Base-by-base conservation (phyloP, 2,329 filamentous ascomycete species). In the Emericellopsis cladophorae region DNA sequence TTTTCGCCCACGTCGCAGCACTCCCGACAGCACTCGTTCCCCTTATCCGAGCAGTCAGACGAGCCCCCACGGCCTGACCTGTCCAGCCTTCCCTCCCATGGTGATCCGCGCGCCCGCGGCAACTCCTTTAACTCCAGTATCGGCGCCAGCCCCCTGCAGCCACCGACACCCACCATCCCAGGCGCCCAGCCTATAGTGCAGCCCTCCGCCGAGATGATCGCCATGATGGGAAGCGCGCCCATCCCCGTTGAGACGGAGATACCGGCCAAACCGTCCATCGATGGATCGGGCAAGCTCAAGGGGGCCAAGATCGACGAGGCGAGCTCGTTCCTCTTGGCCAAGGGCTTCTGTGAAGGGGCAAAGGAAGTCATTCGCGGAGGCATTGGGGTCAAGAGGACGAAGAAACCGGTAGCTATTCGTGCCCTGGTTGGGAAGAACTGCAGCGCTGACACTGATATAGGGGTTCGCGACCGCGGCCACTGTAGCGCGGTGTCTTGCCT, bases 341-440 rank as follows among this genome's bases (percentile, higher is more conserved):
- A 71, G 41, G 72, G 71, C 2, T 74, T 76, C 47, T 77, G 73
- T 35, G 63, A 67, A 16, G 72, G 72, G 1, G 72, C 72, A 7
- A 66, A 65, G 37, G 68, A 72, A 14, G 64, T 68, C 2, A 53
- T 67, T 23, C 58, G 59, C 31, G 72, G 72, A 1, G 65, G 64
- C 3, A 52, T 64, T 4, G 72, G 71, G 7, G 62, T 75, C 37
- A 70, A 65, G 49, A 70, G 65, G 47, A 62, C 66, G 4, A 68
- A 67, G 49, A 68, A 70, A 44, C 62, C 69, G 24, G 67, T 72
- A 42, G 51, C 64, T 39, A 32, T 31, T 9, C 4, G 12, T 23
- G 8, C 12, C n/a, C 23, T 29, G 11, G 9, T 16, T 24, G 15
- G 18, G 10, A 34, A 21, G 11, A 40, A 22, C 6, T 22, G 22